Conservation (phyloP, 805 yeast genomes). For the Torulaspora quercuum region DNA sequence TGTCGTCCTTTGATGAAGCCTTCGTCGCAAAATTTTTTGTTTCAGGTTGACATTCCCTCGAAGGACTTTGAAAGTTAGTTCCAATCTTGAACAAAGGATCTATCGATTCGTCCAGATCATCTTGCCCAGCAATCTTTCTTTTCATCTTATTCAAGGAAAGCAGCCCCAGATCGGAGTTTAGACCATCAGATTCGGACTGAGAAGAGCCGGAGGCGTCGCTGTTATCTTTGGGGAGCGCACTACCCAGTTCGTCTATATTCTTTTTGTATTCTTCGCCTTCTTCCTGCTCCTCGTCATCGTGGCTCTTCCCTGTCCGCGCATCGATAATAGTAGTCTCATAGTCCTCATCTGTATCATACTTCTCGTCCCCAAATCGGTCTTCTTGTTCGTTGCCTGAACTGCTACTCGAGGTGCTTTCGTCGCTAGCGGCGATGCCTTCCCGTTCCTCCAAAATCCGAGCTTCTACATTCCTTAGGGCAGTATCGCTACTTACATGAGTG, state of each 20-base stretch:
- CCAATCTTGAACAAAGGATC: slow-evolving; percentile 30
- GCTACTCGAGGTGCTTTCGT: slow-evolving; percentile 8
- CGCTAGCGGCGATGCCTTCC: too few species aligned
- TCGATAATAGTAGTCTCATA: slow-evolving; percentile 15
- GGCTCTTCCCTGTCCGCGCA: slow-evolving; percentile 12
- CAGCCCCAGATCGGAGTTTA: slow-evolving; percentile 30
- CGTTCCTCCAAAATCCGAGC: slow-evolving; percentile 3
- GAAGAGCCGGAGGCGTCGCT: slow-evolving; percentile 21
- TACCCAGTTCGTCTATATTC: slow-evolving; percentile 11
- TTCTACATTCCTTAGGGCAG: slow-evolving; percentile 4
- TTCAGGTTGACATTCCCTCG: background rate
- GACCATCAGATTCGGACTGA: slow-evolving; percentile 28
- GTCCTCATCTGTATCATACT: slow-evolving; percentile 8
- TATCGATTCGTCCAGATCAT: slow-evolving; percentile 29
- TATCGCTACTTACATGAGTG: slow-evolving; percentile 6
- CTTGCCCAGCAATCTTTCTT: slow-evolving; percentile 26
- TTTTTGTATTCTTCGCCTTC: slow-evolving; percentile 15
- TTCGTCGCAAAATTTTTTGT: slow-evolving; percentile 2
- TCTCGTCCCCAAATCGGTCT: slow-evolving; percentile 1
- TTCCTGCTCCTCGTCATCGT: slow-evolving; percentile 14
- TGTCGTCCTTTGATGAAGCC: slow-evolving; percentile 15
- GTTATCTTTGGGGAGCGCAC: slow-evolving; percentile 12
- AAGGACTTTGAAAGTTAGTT: slow-evolving; percentile 12
- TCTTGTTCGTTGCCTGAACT: background rate
- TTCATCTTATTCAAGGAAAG: slow-evolving; percentile 30